These are phyloP conservation scores for Pestalotiopsis sp. DNA, from an alignment of 2,329 filamentous ascomycete species.

Conservation along the genomic window DNA sequence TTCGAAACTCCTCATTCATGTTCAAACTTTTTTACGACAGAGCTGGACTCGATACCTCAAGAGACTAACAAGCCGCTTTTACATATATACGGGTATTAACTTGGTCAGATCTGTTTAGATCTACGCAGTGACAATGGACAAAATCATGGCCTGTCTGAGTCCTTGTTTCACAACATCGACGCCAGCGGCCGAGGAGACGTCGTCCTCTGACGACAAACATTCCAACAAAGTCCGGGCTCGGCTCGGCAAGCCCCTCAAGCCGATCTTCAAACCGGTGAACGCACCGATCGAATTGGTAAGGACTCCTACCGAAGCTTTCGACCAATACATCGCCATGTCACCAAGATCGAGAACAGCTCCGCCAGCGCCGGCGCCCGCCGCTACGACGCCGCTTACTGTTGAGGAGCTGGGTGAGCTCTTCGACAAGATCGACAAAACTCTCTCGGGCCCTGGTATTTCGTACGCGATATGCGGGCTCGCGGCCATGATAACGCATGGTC, in stretches of 20 bases:
- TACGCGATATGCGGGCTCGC: conserved; percentile 49
- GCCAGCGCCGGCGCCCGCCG: background rate
- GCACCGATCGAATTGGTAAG: background rate
- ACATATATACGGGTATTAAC: background rate
- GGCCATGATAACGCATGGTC: conserved; percentile 47
- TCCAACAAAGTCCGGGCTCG: background rate
- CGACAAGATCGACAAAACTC: conserved; percentile 36
- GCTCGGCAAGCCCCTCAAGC: background rate
- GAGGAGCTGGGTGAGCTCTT: conserved; percentile 40
- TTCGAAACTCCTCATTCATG: background rate
- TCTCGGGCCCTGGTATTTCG: conserved; percentile 33
- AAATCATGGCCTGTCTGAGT: background rate
- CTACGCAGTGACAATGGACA: background rate
- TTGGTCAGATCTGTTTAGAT: background rate
- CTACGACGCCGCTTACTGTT: conserved; percentile 24
- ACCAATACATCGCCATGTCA: background rate
- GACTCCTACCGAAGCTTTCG: background rate
- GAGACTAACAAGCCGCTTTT: background rate
- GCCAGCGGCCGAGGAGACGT: background rate
- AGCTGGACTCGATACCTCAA: background rate
- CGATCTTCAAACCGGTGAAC: background rate
- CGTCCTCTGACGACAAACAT: background rate
- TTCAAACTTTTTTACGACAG: background rate
- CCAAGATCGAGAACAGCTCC: background rate
- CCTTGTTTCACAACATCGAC: background rate